A percentile compares a stretch with the other conserved stretches of the same genome.
phyloP scores from a whole-genome alignment of 768 basidiomycete species.

The Kwoniella botswanensis region DNA sequence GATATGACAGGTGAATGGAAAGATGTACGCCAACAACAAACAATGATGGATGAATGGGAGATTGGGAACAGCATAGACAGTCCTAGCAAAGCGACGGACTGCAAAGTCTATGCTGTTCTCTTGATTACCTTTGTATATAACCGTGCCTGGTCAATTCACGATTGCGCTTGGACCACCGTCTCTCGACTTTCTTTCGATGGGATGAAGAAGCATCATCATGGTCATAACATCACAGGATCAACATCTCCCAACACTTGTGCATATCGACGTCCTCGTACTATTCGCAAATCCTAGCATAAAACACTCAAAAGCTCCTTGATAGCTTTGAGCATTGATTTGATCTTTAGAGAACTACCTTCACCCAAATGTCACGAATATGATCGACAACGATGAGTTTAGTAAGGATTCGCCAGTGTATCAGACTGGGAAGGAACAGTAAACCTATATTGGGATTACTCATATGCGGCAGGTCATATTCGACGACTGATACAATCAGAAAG shows the following conservation, averaged over 20 bases:
- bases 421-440: background rate
- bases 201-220: background rate
- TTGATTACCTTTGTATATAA: background rate
- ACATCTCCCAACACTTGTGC: too few relatives aligned
- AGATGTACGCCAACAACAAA: background rate
- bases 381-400: background rate
- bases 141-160: background rate
- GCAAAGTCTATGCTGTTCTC: slow-evolving; percentile 12
- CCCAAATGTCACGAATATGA: background rate
- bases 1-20: background rate
- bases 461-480: background rate
- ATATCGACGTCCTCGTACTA: too few relatives aligned
- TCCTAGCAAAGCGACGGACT: background rate
- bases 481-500: background rate
- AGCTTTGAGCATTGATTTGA: background rate
- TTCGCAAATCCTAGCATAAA: too few relatives aligned
- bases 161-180: background rate
- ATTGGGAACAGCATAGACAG: slow-evolving; percentile 1
- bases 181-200: too few relatives aligned
- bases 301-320: too few relatives aligned
- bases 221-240: background rate
- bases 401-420: background rate
- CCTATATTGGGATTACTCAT: background rate
- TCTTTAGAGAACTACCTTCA: background rate
- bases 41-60: background rate